Conservation (phyloP, 2,329 filamentous ascomycete species). For the Colletotrichum sublineola region DNA sequence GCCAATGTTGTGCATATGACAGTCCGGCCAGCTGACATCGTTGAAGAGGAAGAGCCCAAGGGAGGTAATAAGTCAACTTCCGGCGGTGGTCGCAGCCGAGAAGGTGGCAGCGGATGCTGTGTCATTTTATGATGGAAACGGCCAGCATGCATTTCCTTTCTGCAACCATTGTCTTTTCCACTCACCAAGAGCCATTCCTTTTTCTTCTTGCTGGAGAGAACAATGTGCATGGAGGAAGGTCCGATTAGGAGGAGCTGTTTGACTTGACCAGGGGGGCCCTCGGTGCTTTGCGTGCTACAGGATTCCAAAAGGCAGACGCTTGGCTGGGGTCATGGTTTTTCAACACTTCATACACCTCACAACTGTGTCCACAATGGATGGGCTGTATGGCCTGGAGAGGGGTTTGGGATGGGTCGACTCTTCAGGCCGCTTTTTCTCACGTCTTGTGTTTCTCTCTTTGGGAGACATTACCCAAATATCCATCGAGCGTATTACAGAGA, state of each 20-base stretch:
- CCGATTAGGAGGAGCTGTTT: slow-evolving; percentile 1
- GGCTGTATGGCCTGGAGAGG: slow-evolving; percentile 36
- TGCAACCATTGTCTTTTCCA: not conserved
- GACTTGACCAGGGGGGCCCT: not conserved
- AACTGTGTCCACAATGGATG: slow-evolving; percentile 31
- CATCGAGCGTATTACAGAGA: slow-evolving; percentile 42
- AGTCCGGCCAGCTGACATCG: slow-evolving; percentile 86
- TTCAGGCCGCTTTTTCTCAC: slow-evolving; percentile 38
- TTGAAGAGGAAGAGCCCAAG: slow-evolving; percentile 83
- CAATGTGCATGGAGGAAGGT: slow-evolving; percentile 31
- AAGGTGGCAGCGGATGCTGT: slow-evolving; percentile 62
- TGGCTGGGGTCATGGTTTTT: slow-evolving; percentile 8
- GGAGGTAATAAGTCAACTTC: slow-evolving; percentile 67
- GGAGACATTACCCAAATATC: slow-evolving; percentile 26
- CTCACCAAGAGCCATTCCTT: slow-evolving; percentile 32
- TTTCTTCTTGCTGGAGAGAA: slow-evolving; percentile 4
- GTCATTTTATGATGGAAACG: slow-evolving; percentile 61
- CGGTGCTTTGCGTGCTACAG: slow-evolving; percentile 16
- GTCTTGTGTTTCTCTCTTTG: slow-evolving; percentile 38
- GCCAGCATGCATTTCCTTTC: slow-evolving; percentile 5
- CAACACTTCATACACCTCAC: slow-evolving; percentile 34
- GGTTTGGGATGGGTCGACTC: slow-evolving; percentile 30
- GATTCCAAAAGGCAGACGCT: slow-evolving; percentile 15
- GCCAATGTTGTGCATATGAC: slow-evolving; percentile 97
- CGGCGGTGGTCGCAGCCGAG: slow-evolving; percentile 56